phyloP scores from a whole-genome alignment of 352 stramenopile genomes.

The Pythium folliculosum region DNA sequence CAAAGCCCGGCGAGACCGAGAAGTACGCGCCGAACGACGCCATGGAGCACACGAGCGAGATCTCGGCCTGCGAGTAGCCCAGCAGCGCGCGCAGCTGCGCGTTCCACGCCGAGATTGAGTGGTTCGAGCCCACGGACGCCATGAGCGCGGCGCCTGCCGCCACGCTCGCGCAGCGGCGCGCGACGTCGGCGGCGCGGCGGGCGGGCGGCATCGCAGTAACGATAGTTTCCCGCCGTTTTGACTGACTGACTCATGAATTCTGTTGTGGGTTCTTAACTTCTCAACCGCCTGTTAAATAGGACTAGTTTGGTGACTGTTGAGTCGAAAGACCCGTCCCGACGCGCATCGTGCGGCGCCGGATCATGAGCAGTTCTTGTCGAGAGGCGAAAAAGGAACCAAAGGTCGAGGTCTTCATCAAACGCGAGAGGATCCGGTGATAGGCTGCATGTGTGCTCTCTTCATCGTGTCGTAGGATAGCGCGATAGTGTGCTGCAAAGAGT shows the following conservation, averaged over 20 bases:
- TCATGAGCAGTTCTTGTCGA: no score
- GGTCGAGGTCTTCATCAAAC: no score
- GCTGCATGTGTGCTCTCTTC: no score
- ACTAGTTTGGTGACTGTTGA: not conserved
- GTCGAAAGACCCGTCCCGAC: no score
- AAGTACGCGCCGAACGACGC: conserved; percentile 81
- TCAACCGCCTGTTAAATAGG: no score
- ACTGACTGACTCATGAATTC: no score
- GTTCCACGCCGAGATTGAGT: conserved; percentile 82
- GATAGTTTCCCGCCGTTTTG: not conserved
- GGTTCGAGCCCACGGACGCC: conserved; percentile 62
- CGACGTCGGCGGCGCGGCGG: not conserved
- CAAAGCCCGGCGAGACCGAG: conserved; percentile 60
- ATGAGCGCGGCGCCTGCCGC: conserved; percentile 58
- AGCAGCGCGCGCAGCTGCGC: conserved; percentile 58
- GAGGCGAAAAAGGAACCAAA: no score
- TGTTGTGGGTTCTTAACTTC: no score
- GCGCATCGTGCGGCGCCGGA: no score
- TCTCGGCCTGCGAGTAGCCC: conserved; percentile 69
- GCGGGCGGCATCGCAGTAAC: not conserved
- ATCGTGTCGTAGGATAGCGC: no score
- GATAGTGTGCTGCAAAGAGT: no score
- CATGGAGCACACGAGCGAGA: conserved; percentile 79
- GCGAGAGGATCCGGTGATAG: no score
- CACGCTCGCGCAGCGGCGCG: conserved; percentile 51